A percentile compares a stretch with the other conserved stretches of the same genome.
phyloP scores from a whole-genome alignment of 2,329 filamentous ascomycete genomes.

The Cercospora sp. region DNA sequence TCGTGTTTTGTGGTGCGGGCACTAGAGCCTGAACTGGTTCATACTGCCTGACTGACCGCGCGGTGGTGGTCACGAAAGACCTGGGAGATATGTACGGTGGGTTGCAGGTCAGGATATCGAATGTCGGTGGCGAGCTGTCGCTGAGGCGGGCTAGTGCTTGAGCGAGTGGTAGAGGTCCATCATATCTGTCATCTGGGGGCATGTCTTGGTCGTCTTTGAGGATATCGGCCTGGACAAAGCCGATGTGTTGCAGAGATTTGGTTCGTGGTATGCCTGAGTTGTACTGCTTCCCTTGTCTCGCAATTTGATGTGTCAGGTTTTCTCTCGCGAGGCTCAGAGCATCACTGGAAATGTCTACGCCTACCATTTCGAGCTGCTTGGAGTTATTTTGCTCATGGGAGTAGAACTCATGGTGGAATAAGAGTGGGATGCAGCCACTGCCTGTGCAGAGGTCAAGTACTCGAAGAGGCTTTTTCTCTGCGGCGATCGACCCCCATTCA shows the following conservation, averaged over 20 bases:
- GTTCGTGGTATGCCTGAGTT: constrained; percentile 8
- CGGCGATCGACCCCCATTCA: constrained; percentile 11
- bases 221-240: constrained; percentile 42
- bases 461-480: constrained; percentile 45
- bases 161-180: constrained; percentile 13
- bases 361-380: constrained; percentile 55
- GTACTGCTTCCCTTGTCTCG: constrained; percentile 45
- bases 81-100: constrained; percentile 81
- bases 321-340: constrained; percentile 65
- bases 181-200: background rate
- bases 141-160: constrained; percentile 20
- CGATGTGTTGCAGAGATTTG: constrained; percentile 26
- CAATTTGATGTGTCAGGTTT: constrained; percentile 52
- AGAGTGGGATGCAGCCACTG: constrained; percentile 83
- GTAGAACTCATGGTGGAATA: constrained; percentile 64
- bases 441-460: constrained; percentile 88
- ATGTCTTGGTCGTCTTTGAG: constrained; percentile 7
- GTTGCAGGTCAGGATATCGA: constrained; percentile 75
- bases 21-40: constrained; percentile 83
- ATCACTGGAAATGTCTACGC: constrained; percentile 68
- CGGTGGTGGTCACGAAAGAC: constrained; percentile 63
- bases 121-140: constrained; percentile 6
- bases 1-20: constrained; percentile 45
- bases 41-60: constrained; percentile 73
- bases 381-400: constrained; percentile 23